Base-by-base conservation (phyloP, 306 rosid genomes). In the Oemleria cerasiformis region DNA sequence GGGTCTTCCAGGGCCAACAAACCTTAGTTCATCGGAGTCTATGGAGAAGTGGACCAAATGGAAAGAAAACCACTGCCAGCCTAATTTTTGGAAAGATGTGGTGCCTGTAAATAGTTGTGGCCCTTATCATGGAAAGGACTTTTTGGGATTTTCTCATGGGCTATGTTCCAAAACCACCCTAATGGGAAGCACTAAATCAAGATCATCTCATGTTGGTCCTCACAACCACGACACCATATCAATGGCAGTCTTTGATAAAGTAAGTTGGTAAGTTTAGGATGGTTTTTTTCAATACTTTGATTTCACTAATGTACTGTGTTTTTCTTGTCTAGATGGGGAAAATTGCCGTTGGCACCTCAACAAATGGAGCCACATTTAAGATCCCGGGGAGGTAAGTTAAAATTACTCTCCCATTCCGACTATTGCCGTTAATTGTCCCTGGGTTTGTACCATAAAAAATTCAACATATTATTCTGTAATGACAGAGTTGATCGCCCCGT, bases 301-400 rank as follows among this genome's bases (percentile, higher is more conserved):
- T 45, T 65, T 45, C 4, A 34, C 16, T 47, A 48, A 76, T 62
- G 56, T 36, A 77, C 63, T 45, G 41, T 39, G 47, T 16, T 79
- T 53, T 64, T 78, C 70, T 89, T 83, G 59, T 56, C 21, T 73
- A 94, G 98, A 75, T 73, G 86, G 95, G 97, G 72, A 89, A 76
- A 44, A 75, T 91, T 57, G 98, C 97, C 16, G 97, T 89, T 70
- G 98, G 97, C 63, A 94, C 98, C 48, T 94, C 95, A 48, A 94
- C 98, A 63, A 89, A 94, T 78, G 98, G 98, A 44, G 97, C 97
- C 70, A 89, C 92, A 59, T 94, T 86, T 85, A 91, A 94, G 84
- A 87, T 94, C 72, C 98, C 98, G 38, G 98, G 98, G 73, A 91
- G 98, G 98, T 94, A 65, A 68, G 65, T 70, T n/a, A n/a, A n/a